These are phyloP conservation scores for Fusarium piperis DNA, from an alignment of 2,329 filamentous ascomycete species.

Conservation along the genomic window DNA sequence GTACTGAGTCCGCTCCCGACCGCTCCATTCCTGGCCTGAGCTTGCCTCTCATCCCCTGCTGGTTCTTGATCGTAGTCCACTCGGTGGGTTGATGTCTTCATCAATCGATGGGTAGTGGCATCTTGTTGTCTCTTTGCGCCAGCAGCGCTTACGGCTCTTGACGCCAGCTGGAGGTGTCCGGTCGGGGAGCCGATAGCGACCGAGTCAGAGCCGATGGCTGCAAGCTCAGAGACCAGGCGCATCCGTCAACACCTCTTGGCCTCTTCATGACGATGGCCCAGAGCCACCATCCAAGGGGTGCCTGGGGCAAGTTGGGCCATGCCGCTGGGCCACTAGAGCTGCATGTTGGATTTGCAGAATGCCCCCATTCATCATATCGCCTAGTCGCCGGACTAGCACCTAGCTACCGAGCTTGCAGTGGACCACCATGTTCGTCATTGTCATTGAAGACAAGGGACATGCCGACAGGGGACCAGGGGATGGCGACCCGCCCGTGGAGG, in stretches of 20 bases:
- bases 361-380: conserved; percentile 39
- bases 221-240: conserved; percentile 1
- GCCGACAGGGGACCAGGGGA: conserved; percentile 15
- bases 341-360: conserved; percentile 35
- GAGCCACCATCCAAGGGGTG: not conserved
- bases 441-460: conserved; percentile 30
- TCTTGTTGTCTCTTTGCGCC: not conserved
- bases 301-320: conserved; percentile 25
- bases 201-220: conserved; percentile 23
- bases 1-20: conserved; percentile 22
- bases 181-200: not conserved
- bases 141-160: not conserved
- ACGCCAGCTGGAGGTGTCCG: not conserved
- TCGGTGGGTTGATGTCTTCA: not conserved
- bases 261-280: conserved; percentile 3
- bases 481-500: conserved; percentile 11
- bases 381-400: conserved; percentile 32
- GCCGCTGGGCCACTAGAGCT: conserved; percentile 30
- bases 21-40: conserved; percentile 29
- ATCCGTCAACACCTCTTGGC: conserved; percentile 3
- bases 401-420: conserved; percentile 43
- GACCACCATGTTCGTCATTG: conserved; percentile 43
- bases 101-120: not conserved
- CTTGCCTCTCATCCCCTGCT: conserved; percentile 12
- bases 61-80: not conserved